Evolutionary conservation across 2,329 filamentous ascomycete genomes (phyloP).

Genomic region (Trichoderma sp.): DNA sequence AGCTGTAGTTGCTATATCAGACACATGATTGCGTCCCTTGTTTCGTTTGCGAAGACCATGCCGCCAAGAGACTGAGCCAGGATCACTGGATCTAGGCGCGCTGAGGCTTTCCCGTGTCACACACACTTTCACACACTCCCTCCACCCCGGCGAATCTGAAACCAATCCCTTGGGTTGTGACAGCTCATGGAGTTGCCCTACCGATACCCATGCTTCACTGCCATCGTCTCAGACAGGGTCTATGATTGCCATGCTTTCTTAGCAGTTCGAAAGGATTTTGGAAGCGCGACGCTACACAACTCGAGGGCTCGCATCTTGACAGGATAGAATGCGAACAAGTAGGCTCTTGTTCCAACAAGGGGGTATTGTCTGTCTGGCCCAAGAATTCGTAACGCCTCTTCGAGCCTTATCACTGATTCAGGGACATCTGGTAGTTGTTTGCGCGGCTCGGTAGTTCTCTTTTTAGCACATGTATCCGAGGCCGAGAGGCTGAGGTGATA

Average conservation of each 20-base stretch:
- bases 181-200: neutral
- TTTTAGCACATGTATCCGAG: no score
- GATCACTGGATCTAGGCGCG: neutral
- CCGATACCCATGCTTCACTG: neutral
- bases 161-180: constrained; percentile 2
- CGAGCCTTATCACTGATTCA: neutral
- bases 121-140: neutral
- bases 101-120: constrained; percentile 1
- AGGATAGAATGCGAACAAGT: neutral
- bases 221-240: neutral
- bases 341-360: neutral
- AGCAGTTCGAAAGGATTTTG: neutral
- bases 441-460: neutral
- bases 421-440: neutral
- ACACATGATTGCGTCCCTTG: no score
- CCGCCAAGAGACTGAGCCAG: no score
- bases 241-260: neutral
- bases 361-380: neutral
- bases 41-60: no score
- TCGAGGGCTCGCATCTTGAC: neutral
- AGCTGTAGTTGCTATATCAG: no score
- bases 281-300: neutral
- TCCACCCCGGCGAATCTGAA: constrained; percentile 3
- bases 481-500: neutral
- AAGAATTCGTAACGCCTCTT: neutral